These are phyloP conservation scores for Colletotrichum siamense DNA, from an alignment of 2,329 filamentous ascomycete species.

Conservation along the genomic window DNA sequence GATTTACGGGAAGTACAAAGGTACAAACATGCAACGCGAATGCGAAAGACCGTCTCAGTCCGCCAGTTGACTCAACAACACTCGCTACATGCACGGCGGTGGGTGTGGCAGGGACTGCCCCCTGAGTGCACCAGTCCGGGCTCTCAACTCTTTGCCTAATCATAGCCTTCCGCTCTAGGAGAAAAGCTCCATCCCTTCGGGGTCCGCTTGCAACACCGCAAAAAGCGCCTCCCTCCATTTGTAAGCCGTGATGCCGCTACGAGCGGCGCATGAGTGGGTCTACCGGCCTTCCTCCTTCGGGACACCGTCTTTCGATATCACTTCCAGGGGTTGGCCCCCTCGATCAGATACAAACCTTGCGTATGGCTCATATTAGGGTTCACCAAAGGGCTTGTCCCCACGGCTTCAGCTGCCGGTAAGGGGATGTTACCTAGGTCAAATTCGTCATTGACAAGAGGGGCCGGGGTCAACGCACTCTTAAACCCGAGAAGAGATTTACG, in stretches of 20 bases:
- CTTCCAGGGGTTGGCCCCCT: not conserved
- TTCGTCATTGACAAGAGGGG: not conserved
- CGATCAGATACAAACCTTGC: not conserved
- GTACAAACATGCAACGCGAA: not conserved
- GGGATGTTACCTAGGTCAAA: not conserved
- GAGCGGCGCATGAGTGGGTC: conserved; percentile 3
- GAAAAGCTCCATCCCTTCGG: not conserved
- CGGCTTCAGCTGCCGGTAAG: not conserved
- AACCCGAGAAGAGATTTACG: not conserved
- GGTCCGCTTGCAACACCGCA: conserved; percentile 16
- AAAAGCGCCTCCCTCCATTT: not conserved
- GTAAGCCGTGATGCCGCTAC: conserved; percentile 6
- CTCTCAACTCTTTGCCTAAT: not conserved
- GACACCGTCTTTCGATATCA: not conserved
- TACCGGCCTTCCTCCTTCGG: not conserved
- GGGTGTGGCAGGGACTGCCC: not conserved
- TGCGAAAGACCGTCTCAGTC: not conserved
- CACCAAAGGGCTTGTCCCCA: not conserved
- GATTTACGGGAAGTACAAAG: not conserved
- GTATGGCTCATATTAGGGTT: not conserved
- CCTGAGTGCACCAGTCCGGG: not conserved
- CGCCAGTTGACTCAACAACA: not conserved
- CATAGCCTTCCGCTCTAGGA: not conserved
- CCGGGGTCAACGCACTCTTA: not conserved
- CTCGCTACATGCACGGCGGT: not conserved